Conservation (phyloP, 768 basidiomycete species). For the Serendipita vermifera region DNA sequence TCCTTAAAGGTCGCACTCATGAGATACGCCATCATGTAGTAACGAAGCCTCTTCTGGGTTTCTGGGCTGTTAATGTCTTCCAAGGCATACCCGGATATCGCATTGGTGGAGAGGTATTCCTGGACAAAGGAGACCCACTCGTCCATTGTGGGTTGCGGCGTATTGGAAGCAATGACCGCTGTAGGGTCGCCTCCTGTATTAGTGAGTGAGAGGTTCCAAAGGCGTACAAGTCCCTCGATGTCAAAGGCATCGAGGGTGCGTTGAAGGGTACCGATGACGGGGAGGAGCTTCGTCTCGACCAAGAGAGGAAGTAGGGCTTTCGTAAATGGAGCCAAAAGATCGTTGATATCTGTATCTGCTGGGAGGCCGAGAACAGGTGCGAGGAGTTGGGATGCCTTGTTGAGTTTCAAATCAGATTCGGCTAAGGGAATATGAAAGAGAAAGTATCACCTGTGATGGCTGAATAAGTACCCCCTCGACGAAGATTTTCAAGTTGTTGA, state of each 20-base stretch:
- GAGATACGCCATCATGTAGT: conserved; percentile 60
- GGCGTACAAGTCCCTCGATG: conserved; percentile 56
- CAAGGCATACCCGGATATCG: conserved; percentile 29
- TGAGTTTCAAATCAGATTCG: too few species aligned
- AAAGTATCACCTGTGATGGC: conserved; percentile 40
- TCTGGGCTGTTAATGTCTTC: conserved; percentile 23
- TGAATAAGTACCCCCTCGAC: conserved; percentile 44
- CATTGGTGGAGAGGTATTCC: conserved; percentile 31
- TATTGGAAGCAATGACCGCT: conserved; percentile 15
- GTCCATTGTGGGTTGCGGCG: conserved; percentile 40
- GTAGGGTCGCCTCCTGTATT: conserved; percentile 10
- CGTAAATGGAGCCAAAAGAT: conserved; percentile 40
- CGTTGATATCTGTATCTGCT: conserved; percentile 14
- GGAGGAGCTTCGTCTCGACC: conserved; percentile 39
- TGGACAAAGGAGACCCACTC: conserved; percentile 59
- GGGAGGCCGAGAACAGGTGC: neutral
- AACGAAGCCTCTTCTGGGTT: too few species aligned
- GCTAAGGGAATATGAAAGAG: neutral
- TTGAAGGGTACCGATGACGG: conserved; percentile 47
- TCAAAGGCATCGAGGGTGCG: conserved; percentile 68
- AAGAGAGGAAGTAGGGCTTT: conserved; percentile 37
- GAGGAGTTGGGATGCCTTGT: neutral
- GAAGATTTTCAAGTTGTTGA: conserved; percentile 80
- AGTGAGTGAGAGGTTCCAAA: conserved; percentile 18
- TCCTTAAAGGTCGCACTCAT: conserved; percentile 95